Evolutionary conservation across 176 grass and related monocot species (phyloP).

Genomic region (Ampelocalamus luodianensis): DNA sequence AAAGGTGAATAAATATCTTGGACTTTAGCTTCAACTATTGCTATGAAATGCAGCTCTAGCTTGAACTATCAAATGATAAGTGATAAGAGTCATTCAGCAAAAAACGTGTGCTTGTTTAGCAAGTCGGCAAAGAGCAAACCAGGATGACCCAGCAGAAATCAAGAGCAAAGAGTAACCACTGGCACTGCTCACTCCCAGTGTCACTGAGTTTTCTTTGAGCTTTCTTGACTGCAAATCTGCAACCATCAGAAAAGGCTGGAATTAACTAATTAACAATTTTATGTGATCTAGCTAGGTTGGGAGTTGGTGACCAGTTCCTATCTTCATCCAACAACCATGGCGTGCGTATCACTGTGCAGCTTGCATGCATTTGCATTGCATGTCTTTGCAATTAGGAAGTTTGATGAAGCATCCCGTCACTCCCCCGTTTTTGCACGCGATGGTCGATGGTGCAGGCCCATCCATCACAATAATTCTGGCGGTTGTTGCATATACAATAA

Average conservation of each 20-base stretch:
- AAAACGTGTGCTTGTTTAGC: too few relatives aligned
- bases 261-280: background rate
- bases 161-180: background rate
- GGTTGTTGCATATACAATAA: background rate
- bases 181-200: background rate
- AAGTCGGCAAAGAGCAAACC: too few relatives aligned
- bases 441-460: background rate
- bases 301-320: constrained; percentile 26
- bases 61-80: too few relatives aligned
- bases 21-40: too few relatives aligned
- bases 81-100: too few relatives aligned
- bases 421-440: background rate
- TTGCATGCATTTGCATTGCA: constrained; percentile 11
- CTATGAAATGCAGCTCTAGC: too few relatives aligned
- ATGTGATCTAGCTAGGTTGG: background rate
- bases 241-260: background rate
- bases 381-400: background rate
- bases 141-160: background rate
- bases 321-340: constrained; percentile 39
- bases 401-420: background rate
- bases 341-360: background rate
- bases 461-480: constrained; percentile 27
- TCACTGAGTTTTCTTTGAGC: background rate
- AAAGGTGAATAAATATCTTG: too few relatives aligned
- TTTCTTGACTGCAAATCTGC: background rate